A percentile compares a stretch with the other conserved stretches of the same genome.
These are phyloP conservation scores for Sporothrix variecibatus DNA, from an alignment of 2,329 filamentous ascomycete genomes.

Conservation along the genomic window DNA sequence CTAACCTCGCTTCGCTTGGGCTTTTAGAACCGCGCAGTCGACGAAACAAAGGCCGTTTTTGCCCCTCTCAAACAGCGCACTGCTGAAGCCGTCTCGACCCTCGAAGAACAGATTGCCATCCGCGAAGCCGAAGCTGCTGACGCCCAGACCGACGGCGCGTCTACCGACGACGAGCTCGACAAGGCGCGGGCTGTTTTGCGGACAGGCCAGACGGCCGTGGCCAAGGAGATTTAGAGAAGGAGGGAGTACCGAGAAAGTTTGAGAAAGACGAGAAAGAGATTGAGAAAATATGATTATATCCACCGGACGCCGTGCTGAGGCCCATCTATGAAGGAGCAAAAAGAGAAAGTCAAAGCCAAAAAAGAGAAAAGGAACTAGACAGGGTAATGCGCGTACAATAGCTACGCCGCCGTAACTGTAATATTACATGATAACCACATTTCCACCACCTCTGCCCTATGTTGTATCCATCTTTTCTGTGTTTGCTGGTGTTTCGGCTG, in stretches of 20 bases:
- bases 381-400: background rate
- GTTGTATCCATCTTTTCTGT: slow-evolving; percentile 67
- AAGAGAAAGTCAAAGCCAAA: background rate
- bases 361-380: background rate
- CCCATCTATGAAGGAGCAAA: background rate
- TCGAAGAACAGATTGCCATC: slow-evolving; percentile 76
- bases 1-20: background rate
- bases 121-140: slow-evolving; percentile 46
- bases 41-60: slow-evolving; percentile 85
- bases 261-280: background rate
- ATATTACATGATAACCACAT: slow-evolving; percentile 14
- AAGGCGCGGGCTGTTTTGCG: slow-evolving; percentile 57
- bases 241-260: background rate
- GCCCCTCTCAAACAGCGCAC: slow-evolving; percentile 72
- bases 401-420: background rate
- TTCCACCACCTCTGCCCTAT: slow-evolving; percentile 26
- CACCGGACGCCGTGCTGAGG: slow-evolving; percentile 13
- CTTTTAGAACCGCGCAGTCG: slow-evolving; percentile 71
- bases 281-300: slow-evolving; percentile 8
- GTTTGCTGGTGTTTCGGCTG: background rate
- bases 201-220: slow-evolving; percentile 48
- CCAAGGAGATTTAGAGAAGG: slow-evolving; percentile 30
- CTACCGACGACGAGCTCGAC: slow-evolving; percentile 51
- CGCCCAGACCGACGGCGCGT: slow-evolving; percentile 31
- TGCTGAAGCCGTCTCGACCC: slow-evolving; percentile 66